Conservation (phyloP, 768 basidiomycete species). For the Lactarius hatsudake region DNA sequence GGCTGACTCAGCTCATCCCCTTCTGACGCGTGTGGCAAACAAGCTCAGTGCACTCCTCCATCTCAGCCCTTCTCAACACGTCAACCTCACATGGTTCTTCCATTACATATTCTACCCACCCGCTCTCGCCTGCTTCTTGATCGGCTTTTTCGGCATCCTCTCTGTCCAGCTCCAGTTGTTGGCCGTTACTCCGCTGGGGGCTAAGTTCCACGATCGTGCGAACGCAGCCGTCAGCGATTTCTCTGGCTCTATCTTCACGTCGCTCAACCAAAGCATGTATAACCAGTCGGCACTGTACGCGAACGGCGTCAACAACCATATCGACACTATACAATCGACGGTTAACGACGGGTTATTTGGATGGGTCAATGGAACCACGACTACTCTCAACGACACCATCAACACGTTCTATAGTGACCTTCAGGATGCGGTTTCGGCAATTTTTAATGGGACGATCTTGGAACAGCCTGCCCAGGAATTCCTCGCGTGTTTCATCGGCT, state of each 20-base stretch:
- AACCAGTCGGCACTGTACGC: slow-evolving; percentile 80
- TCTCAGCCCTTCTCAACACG: slow-evolving; percentile 60
- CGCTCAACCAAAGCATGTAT: slow-evolving; percentile 81
- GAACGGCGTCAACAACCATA: slow-evolving; percentile 65
- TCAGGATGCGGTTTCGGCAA: slow-evolving; percentile 67
- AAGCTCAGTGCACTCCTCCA: slow-evolving; percentile 48
- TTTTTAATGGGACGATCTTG: slow-evolving; percentile 85
- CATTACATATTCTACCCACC: slow-evolving; percentile 90
- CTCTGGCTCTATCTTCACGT: slow-evolving; percentile 64
- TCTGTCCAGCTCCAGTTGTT: slow-evolving; percentile 84
- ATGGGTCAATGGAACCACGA: slow-evolving; percentile 91
- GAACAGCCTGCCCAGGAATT: slow-evolving; percentile 83
- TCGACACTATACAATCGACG: slow-evolving; percentile 65
- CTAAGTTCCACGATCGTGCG: slow-evolving; percentile 62
- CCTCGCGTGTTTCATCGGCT: slow-evolving; percentile 85
- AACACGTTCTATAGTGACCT: slow-evolving; percentile 84
- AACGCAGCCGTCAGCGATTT: slow-evolving; percentile 61
- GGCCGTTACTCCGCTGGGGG: slow-evolving; percentile 70
- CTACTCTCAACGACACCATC: slow-evolving; percentile 82
- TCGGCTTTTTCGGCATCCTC: slow-evolving; percentile 88
- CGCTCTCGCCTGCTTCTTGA: slow-evolving; percentile 85
- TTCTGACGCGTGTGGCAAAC: slow-evolving; percentile 65
- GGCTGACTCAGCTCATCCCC: slow-evolving; percentile 65
- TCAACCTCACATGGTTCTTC: slow-evolving; percentile 81
- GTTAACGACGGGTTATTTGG: slow-evolving; percentile 90